Evolutionary conservation across 1,284 basidiomycete genomes (phyloP), one percentile per base, ranked within the genome.

Genomic region (Puccinia horiana): DNA sequence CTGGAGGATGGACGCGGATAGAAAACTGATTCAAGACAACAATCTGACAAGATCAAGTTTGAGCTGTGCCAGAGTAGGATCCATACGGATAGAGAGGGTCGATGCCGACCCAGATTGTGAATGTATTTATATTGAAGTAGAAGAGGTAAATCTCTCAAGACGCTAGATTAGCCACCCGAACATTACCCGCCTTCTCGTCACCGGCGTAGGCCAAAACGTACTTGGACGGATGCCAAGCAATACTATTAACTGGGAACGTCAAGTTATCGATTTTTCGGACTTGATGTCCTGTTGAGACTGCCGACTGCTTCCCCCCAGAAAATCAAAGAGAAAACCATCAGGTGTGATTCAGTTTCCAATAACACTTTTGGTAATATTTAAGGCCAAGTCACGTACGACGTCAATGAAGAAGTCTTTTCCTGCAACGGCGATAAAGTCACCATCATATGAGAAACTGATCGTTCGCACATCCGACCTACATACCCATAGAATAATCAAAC

Each of bases 371-470:
- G 6, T 49, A 0, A 35, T 32, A 0, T 49, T 20, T 14, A n/a
- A 79, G 20, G 77, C 69, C 14, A 8, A 47, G 12, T 83, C 77
- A 6, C 83, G 78, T 9, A 83, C 84, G 58, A 85, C 84, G 16
- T 63, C 56, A 54, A 85, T 83, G 23, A 84, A 84, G 1, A 76
- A 26, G 65, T 86, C 86, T 72, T 86, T 86, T 0, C 86, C 86
- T 29, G 84, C 85, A 0, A 83, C 83, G 0, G 86, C 85, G 0
- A 86, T 67, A 35, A 86, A 83, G 63, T 86, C 86, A 1, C 86
- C 85, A 29, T 86, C 86, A 74, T 83, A 84, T 14, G 84, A 85
- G 69, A 86, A 86, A 1, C 83, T 83, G 26, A 86, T 84, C 9
- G 84, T 81, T 20, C 86, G 81, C 0, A 76, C 75, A 32, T 76